Evolutionary conservation across 768 basidiomycete genomes (phyloP).

Genomic region (Sistotremastrum niveocremeum): DNA sequence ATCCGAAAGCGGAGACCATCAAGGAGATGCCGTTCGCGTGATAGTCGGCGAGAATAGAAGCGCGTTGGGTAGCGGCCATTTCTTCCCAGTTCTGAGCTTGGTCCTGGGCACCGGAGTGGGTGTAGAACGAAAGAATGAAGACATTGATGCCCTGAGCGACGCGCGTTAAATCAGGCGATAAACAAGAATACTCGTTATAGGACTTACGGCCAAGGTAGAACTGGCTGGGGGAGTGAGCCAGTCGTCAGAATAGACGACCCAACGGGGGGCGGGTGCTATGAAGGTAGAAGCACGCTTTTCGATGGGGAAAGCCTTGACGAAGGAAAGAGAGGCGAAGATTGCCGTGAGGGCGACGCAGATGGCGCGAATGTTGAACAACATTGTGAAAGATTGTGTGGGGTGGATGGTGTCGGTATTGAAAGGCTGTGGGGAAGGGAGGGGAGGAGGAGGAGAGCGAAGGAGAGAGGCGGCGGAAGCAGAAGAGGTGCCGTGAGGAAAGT

Average conservation of each 20-base stretch:
- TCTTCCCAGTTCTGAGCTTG: conserved; percentile 6
- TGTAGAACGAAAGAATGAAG: conserved; percentile 6
- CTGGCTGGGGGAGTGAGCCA: neutral
- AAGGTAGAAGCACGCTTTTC: neutral
- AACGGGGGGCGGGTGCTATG: neutral
- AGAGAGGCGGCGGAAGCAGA: conserved; percentile 16
- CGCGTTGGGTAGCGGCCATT: conserved; percentile 5
- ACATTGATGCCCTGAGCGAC: conserved; percentile 5
- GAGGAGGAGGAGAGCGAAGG: conserved; percentile 16
- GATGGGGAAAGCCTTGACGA: neutral
- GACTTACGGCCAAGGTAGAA: no score
- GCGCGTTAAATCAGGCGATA: neutral
- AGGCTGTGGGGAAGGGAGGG: conserved; percentile 22
- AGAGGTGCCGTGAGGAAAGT: conserved; percentile 18
- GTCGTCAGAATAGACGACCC: neutral
- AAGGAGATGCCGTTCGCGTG: conserved; percentile 19
- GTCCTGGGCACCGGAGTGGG: conserved; percentile 2
- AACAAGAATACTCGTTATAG: neutral
- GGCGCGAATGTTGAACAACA: neutral
- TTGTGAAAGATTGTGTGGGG: conserved; percentile 17
- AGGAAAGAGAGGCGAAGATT: no score
- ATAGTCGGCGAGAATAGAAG: conserved; percentile 13
- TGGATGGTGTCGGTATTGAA: conserved; percentile 20
- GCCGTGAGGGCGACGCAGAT: no score
- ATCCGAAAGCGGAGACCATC: conserved; percentile 24